Base-by-base conservation (phyloP, 1,139 yeast species). In the Lipomyces yarrowii region DNA sequence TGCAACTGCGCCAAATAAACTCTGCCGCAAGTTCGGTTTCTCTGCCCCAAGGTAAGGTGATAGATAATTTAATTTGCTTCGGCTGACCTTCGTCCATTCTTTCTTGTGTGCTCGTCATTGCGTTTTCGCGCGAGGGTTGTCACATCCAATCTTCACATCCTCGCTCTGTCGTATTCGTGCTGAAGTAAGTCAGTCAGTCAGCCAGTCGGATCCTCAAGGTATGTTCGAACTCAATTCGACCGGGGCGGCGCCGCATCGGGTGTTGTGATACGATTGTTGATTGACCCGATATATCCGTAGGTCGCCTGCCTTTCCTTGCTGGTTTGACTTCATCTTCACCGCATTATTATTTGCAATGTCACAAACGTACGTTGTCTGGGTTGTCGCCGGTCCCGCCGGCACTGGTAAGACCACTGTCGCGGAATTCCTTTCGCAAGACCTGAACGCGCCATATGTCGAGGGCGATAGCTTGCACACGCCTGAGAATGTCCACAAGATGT, bases 381-480 rank as follows among this genome's bases (percentile, higher is more conserved):
- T 67, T 26, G 60, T 67, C 18, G 61, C 68, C 54, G 99, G 99
- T 0, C 97, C 98, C 1, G 92, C 97, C 0, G 98, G 98, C 13
- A 89, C 96, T 2, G 98, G 98, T 1, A 93, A 93, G 76, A 83
- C 96, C 42, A 90, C 97, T 1, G 83, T 90, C 37, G 96, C 91
- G 0, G 78, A 78, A n/a, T 73, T 77, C 26, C 75, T 93, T 48
- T 76, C 89, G 1, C 68, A 77, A 26, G 72, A 77, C 51, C 79
- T 83, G 57, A 72, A 77, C 1, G 82, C 88, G 65, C 83, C 86
- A 1, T 91, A 86, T 73, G 78, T 92, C 18, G 99, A 94, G 76
- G 99, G 98, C 10, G 99, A 94, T 75, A 79, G 81, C 2, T 62
- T 71, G n/a, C 73, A 65, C 55, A 59, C 70, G 4, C 59, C 63